A percentile compares a stretch with the other conserved stretches of the same genome.
phyloP scores from a whole-genome alignment of 257 asterid species.

The Fraxinus excelsior region DNA sequence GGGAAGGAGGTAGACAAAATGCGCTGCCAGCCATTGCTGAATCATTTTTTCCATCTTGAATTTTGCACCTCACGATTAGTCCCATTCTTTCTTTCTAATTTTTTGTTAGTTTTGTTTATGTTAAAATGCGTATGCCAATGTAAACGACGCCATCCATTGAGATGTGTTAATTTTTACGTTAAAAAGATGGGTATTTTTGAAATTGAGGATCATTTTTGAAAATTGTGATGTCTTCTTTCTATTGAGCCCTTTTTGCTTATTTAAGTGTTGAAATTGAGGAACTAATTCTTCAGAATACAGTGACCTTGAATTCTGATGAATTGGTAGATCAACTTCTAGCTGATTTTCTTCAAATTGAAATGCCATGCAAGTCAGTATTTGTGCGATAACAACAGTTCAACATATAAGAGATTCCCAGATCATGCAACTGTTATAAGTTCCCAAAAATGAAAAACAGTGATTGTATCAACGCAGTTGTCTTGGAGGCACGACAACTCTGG shows the following conservation, averaged over 20 bases:
- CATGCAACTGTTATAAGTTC: not conserved
- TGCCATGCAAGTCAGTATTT: not conserved
- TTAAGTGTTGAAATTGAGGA: not conserved
- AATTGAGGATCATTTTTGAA: not conserved
- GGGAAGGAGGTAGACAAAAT: conserved; percentile 18
- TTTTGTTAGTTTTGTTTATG: not conserved
- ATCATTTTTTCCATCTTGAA: conserved; percentile 11
- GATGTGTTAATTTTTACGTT: conserved; percentile 28
- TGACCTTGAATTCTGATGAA: not conserved
- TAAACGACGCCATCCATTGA: conserved; percentile 32
- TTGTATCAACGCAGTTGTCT: conserved; percentile 38
- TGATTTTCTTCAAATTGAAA: not conserved
- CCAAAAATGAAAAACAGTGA: not conserved
- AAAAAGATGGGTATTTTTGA: conserved; percentile 28
- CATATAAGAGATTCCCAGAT: not conserved
- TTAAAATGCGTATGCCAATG: conserved; percentile 31
- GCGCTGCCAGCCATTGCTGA: not conserved
- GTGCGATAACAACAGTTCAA: too few relatives aligned
- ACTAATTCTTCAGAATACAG: not conserved
- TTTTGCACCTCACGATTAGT: conserved; percentile 19
- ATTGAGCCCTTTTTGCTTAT: too few relatives aligned
- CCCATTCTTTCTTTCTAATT: not conserved
- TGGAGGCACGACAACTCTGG: conserved; percentile 35
- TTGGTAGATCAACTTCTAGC: not conserved
- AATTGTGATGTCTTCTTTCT: too few relatives aligned